Conservation (phyloP, 2,329 filamentous ascomycete species). For the Fusarium graminum region DNA sequence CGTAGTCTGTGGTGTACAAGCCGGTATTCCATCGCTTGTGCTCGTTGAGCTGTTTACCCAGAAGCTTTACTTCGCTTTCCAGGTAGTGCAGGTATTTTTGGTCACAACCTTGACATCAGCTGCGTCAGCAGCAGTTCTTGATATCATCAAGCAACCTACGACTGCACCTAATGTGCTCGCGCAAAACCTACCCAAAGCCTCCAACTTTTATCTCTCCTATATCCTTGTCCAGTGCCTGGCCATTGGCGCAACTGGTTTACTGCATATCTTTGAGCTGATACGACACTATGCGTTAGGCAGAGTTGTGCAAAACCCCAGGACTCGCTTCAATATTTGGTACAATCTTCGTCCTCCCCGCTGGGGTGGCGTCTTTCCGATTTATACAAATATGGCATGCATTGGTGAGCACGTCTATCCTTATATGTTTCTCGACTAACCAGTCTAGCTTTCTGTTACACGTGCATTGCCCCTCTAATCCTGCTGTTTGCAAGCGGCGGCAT, state of each 20-base stretch:
- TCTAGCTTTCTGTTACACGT: conserved; percentile 83
- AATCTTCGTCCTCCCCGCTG: conserved; percentile 80
- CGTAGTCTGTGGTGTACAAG: conserved; percentile 78
- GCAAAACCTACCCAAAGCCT: conserved; percentile 80
- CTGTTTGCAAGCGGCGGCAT: conserved; percentile 85
- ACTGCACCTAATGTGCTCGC: conserved; percentile 75
- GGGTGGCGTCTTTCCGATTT: conserved; percentile 85
- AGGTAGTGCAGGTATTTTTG: conserved; percentile 92
- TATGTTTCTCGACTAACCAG: conserved; percentile 3
- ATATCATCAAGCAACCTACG: conserved; percentile 73
- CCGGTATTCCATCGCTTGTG: conserved; percentile 83
- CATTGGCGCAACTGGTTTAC: conserved; percentile 78
- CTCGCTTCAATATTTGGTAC: conserved; percentile 83
- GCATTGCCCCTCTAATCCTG: conserved; percentile 87
- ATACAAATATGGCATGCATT: conserved; percentile 84
- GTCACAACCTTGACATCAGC: conserved; percentile 86
- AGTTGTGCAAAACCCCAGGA: conserved; percentile 81
- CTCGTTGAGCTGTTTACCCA: conserved; percentile 90
- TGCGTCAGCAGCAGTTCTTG: conserved; percentile 75
- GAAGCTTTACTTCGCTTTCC: conserved; percentile 91
- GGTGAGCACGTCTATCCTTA: conserved; percentile 63
- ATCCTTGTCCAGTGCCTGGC: conserved; percentile 92
- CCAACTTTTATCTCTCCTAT: conserved; percentile 95
- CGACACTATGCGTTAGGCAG: conserved; percentile 72
- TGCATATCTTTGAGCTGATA: conserved; percentile 76